Evolutionary conservation across 371 early-diverging fungal species (phyloP), one percentile per base, ranked within the genome.

Genomic region (Basidiobolus heterosporus): DNA sequence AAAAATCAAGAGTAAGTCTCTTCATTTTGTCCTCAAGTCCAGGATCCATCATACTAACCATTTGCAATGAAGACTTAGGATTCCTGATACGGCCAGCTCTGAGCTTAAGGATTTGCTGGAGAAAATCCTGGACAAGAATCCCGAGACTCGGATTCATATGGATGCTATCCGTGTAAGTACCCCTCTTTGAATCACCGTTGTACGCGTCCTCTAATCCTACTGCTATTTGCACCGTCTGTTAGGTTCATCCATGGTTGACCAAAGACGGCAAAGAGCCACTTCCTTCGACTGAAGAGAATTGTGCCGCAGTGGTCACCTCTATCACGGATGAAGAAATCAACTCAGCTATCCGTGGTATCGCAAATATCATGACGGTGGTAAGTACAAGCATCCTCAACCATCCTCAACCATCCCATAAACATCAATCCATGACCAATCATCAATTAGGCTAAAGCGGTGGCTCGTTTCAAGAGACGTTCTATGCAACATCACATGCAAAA

Each of bases 201-300:
- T n/a, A n/a, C n/a, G n/a, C n/a, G n/a, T n/a, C n/a, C n/a, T n/a
- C n/a, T n/a, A n/a, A n/a, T n/a, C n/a, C n/a, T n/a, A n/a, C n/a
- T n/a, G n/a, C n/a, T n/a, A n/a, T n/a, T n/a, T n/a, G n/a, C n/a
- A n/a, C n/a, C n/a, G n/a, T n/a, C n/a, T n/a, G n/a, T n/a, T 49
- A 80, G 78, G 57, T 58, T 36, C 79, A 92, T 55, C 82, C 87
- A 3, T 95, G 93, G 93, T 65, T 91, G 11, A 91, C 92, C 4
- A 58, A 78, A 36, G 48, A 74, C 53, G 89, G 83, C 47, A 51
- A 45, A 6, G 66, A 67, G 2, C 70, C 73, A 15, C 65, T 91
- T 49, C 69, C 78, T 11, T 61, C 69, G 36, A 74, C 77, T 55
- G 80, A 81, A 50, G 81, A 80, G 50, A 91, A 92, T 64, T 80